Conservation (phyloP, 2,329 filamentous ascomycete genomes). For the Metarhizium guizhouense region DNA sequence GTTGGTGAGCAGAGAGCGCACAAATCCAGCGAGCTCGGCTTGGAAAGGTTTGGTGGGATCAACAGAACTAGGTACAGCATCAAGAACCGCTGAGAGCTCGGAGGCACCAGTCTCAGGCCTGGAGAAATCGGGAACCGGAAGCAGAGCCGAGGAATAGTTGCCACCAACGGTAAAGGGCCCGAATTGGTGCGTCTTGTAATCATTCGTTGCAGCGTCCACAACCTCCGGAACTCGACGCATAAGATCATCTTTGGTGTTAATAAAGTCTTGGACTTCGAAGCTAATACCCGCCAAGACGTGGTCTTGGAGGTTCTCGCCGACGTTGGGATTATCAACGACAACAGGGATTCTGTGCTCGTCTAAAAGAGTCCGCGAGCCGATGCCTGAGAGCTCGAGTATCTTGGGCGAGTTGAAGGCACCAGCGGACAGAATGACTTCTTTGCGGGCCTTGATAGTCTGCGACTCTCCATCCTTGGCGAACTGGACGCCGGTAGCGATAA, state of each 20-base stretch:
- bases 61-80: not conserved
- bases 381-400: too few species aligned
- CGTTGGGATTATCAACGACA: not conserved
- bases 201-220: not conserved
- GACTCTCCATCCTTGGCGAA: not conserved
- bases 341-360: not conserved
- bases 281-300: not conserved
- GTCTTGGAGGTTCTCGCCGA: not conserved
- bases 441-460: not conserved
- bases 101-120: too few species aligned
- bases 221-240: not conserved
- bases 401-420: too few species aligned
- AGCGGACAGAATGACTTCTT: not conserved
- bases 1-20: not conserved
- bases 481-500: not conserved
- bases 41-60: not conserved
- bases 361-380: too few species aligned
- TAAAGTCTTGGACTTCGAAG: not conserved
- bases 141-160: not conserved
- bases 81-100: not conserved
- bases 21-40: not conserved
- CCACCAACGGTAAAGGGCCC: not conserved
- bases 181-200: not conserved
- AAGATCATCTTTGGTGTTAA: not conserved
- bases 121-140: not conserved